phyloP scores from a whole-genome alignment of 352 stramenopile species.

The Globisporangium abappressorium region DNA sequence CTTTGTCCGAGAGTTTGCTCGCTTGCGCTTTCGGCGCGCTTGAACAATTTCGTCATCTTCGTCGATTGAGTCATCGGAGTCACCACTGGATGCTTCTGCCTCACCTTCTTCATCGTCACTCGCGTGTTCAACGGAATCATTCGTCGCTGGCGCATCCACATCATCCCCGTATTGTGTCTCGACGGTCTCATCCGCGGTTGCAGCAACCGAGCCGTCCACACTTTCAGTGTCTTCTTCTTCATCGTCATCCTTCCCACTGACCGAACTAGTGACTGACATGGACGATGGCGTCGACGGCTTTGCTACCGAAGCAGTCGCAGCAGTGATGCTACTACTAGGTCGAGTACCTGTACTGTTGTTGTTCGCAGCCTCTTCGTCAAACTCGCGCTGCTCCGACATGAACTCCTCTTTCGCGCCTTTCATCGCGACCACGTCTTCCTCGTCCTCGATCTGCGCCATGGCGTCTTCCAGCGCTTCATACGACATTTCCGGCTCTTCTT shows the following conservation, averaged over 20 bases:
- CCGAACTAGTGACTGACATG: slow-evolving; percentile 29
- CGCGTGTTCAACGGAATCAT: slow-evolving; percentile 5
- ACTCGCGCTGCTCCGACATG: slow-evolving; percentile 55
- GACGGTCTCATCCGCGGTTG: slow-evolving; percentile 22
- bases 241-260: slow-evolving; percentile 39
- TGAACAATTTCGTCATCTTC: slow-evolving; percentile 32
- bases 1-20: slow-evolving; percentile 2
- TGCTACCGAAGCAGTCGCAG: slow-evolving; percentile 15
- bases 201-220: slow-evolving; percentile 12
- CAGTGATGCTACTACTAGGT: neutral
- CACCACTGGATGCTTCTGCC: slow-evolving; percentile 16
- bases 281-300: slow-evolving; percentile 39
- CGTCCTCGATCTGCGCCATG: slow-evolving; percentile 95
- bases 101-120: slow-evolving; percentile 27
- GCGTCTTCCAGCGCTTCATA: slow-evolving; percentile 85
- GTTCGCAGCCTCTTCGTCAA: slow-evolving; percentile 43
- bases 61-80: slow-evolving; percentile 23
- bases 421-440: slow-evolving; percentile 94
- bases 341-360: neutral
- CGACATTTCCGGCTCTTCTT: slow-evolving; percentile 48
- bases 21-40: slow-evolving; percentile 20
- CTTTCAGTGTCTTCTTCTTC: slow-evolving; percentile 30
- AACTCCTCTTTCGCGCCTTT: slow-evolving; percentile 67
- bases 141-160: neutral
- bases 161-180: slow-evolving; percentile 15